phyloP scores from a whole-genome alignment of 2,329 filamentous ascomycete genomes.

The Fusarium mundagurra region DNA sequence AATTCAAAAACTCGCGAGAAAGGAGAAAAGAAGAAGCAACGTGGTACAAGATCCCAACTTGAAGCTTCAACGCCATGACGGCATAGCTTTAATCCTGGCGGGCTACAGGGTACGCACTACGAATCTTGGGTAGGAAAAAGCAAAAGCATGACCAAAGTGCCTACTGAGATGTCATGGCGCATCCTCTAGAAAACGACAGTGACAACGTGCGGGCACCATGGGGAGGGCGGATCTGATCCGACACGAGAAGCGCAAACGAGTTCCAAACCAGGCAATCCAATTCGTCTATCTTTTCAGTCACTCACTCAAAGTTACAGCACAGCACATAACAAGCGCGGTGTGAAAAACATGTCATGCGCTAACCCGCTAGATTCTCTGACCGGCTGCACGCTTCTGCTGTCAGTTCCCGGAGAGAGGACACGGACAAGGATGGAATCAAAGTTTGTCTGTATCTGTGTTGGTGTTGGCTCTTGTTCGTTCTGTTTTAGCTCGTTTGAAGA shows the following conservation, averaged over 20 bases:
- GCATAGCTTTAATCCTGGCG: slow-evolving; percentile 19
- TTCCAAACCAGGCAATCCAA: slow-evolving; percentile 25
- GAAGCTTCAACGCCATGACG: slow-evolving; percentile 25
- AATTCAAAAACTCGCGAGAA: background rate
- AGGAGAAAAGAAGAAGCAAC: slow-evolving; percentile 24
- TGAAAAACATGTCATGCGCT: slow-evolving; percentile 27
- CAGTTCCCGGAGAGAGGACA: slow-evolving; percentile 24
- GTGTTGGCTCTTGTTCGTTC: background rate
- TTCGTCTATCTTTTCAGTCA: slow-evolving; percentile 13
- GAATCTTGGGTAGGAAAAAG: slow-evolving; percentile 13
- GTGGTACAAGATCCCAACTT: slow-evolving; percentile 10
- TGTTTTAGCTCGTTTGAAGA: slow-evolving; percentile 27
- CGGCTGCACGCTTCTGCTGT: slow-evolving; percentile 35
- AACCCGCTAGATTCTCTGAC: slow-evolving; percentile 33
- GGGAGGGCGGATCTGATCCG: slow-evolving; percentile 28
- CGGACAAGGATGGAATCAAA: background rate
- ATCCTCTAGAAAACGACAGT: background rate
- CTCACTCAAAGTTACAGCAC: background rate
- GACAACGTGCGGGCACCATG: slow-evolving; percentile 8
- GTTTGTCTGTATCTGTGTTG: background rate
- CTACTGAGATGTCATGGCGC: slow-evolving; percentile 29
- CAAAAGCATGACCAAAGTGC: slow-evolving; percentile 3
- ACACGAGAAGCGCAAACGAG: slow-evolving; percentile 13
- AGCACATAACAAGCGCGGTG: slow-evolving; percentile 3
- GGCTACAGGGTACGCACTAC: slow-evolving; percentile 25